Evolutionary conservation across 1,284 basidiomycete genomes (phyloP), one percentile per base, ranked within the genome.

Genomic region (Melanopsichium pennsylvanicum): DNA sequence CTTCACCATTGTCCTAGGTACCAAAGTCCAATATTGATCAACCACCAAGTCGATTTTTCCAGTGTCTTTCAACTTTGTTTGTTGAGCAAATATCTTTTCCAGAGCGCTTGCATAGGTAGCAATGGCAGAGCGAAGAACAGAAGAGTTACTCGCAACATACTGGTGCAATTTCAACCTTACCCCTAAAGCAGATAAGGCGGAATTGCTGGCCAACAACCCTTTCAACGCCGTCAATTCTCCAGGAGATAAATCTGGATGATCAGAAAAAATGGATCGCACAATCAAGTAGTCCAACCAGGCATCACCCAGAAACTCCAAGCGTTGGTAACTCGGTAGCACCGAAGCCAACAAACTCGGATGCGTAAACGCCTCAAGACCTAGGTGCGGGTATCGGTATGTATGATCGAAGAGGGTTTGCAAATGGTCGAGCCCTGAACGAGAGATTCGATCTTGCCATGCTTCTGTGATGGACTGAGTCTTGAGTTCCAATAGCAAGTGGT

Each of bases 261-360:
- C 4, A 0, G 5, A 3, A 13, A 37, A 59, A n/a, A 73, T 39
- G 3, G 37, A 25, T 0, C 3, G n/a, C 2, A 73, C 70, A 18
- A 72, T 61, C 32, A 40, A 44, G 18, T 52, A 67, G 16, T 77
- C 75, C 5, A 77, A 23, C 38, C 70, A 57, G 3, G 73, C 63
- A 51, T 77, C 75, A 2, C 75, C 75, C 2, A 77, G 39, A 36
- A 75, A 77, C 42, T 75, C 75, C 12, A 77, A 51, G 6, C 75
- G 49, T 46, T 77, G 68, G 44, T 75, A 77, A 5, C 45, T 56
- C 0, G 73, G 70, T 11, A 73, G 39, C 3, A 61, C 44, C 9
- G 48, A 48, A 1, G 48, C 63, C 9, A 72, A 45, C 22, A 69
- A 44, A 1, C 54, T 55, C 1, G 73, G 60, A 27, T 77, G 75